Conservation (phyloP, 768 basidiomycete species). For the Coprinellus aureogranulatus region DNA sequence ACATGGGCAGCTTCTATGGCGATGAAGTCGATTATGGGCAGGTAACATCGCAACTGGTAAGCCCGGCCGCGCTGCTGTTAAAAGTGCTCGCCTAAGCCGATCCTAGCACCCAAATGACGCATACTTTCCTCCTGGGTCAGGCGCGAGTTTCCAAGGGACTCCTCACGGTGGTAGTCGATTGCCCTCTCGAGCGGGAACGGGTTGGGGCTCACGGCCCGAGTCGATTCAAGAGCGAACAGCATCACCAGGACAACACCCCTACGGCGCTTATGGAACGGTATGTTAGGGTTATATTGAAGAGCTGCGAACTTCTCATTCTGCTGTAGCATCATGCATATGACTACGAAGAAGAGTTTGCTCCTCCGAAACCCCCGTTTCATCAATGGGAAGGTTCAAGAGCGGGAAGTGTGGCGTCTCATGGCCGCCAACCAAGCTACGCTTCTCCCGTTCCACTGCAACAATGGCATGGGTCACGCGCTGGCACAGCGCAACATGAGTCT, state of each 20-base stretch:
- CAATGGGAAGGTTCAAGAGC: neutral
- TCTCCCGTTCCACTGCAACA: neutral
- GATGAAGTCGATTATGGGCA: conserved; percentile 2
- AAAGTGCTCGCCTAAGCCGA: neutral
- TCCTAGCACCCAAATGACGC: conserved; percentile 8
- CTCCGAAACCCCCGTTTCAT: neutral
- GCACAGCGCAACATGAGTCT: neutral
- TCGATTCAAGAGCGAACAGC: too few relatives aligned
- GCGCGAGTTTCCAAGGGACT: neutral
- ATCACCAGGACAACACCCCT: too few relatives aligned
- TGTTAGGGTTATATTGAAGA: too few relatives aligned
- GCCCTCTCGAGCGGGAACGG: neutral
- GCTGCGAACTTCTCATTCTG: neutral
- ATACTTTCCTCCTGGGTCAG: neutral
- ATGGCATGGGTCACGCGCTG: neutral
- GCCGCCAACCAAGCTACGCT: too few relatives aligned
- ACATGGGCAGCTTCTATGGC: conserved; percentile 7
- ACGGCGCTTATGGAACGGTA: too few relatives aligned
- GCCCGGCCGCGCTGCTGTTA: neutral
- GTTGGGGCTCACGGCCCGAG: too few relatives aligned
- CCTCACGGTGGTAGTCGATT: neutral
- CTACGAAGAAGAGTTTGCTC: neutral
- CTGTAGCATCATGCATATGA: neutral
- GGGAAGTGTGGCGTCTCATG: neutral
- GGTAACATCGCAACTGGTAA: neutral